Evolutionary conservation across 2,329 filamentous ascomycete genomes (phyloP), one percentile per base, ranked within the genome.

Genomic region (Colletotrichum tropicale): DNA sequence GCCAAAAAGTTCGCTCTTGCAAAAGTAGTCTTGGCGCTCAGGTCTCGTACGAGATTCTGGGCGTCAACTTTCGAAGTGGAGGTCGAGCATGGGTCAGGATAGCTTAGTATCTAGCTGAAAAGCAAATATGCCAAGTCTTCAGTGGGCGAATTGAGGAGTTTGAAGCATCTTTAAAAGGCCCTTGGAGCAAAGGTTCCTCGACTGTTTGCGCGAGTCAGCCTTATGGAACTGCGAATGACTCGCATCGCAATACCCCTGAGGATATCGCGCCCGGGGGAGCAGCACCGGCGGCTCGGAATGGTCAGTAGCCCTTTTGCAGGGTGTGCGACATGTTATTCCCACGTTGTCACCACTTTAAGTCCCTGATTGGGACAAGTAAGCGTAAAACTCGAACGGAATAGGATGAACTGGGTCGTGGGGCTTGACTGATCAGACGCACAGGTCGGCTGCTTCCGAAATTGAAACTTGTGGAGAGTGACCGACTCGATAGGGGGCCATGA

Each of bases 191-290:
- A 8, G 28, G 16, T 8, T 24, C 26, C 30, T 34, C 15, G 9
- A 30, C n/a, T 55, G 18, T 15, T 9, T n/a, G 28, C 65, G 30
- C 52, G 71, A 74, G 65, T 74, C 71, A 74, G 66, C 58, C 71
- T 34, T 70, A 30, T 70, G 71, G 71, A 74, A 43, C 43, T 43
- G 24, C 6, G 6, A 69, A 69, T 74, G 66, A 74, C 71, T 74
- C 71, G 71, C 71, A 64, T 30, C 21, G 18, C 21, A 18, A 15
- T 30, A 70, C 58, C 71, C 66, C 58, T 70, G 71, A 69, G 55
- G 10, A 21, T 52, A 38, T 30, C 55, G 38, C 55, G 52, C 24
- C 58, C 32, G 6, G 38, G 65, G 32, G 70, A 34, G 55, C 26
- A 43, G 36, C 34, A 2, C 55, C 55, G 28, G 15, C n/a, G n/a